Evolutionary conservation across 2,329 filamentous ascomycete species (phyloP).

Genomic region (Phaeoacremonium minimum): DNA sequence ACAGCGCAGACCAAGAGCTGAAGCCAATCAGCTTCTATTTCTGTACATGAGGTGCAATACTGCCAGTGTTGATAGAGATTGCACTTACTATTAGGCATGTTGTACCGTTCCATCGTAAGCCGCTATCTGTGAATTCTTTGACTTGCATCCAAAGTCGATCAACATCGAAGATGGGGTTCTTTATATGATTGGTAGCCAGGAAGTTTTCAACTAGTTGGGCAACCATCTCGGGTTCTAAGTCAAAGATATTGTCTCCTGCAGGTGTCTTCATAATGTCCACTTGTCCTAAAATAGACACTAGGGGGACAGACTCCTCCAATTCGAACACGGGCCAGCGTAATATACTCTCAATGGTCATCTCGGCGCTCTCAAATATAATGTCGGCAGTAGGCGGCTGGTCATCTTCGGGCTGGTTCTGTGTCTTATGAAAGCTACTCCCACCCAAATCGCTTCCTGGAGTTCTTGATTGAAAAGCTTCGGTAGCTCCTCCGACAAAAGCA

Average conservation of each 20-base stretch:
- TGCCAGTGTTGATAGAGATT: background rate
- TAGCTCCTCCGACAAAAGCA: background rate
- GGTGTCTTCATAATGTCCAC: constrained; percentile 1
- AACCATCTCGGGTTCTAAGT: constrained; percentile 11
- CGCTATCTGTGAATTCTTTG: constrained; percentile 8
- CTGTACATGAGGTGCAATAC: background rate
- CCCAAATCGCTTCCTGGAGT: background rate
- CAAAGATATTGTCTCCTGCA: constrained; percentile 7
- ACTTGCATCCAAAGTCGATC: constrained; percentile 11
- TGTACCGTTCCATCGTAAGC: constrained; percentile 13
- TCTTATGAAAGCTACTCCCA: background rate
- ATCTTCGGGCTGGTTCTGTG: background rate
- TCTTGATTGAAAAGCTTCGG: background rate
- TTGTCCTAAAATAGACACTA: background rate
- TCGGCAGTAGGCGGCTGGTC: background rate
- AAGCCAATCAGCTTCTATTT: background rate
- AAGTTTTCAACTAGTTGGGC: constrained; percentile 14
- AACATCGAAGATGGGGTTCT: constrained; percentile 15
- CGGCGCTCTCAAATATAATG: background rate
- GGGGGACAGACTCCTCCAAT: background rate
- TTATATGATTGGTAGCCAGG: constrained; percentile 13
- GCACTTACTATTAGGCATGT: constrained; percentile 14
- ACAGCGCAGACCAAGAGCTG: constrained; percentile 15
- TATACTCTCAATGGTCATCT: background rate
- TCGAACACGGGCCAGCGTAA: background rate